Conservation (phyloP, 2,329 filamentous ascomycete genomes). For the Epichloe gansuensis region DNA sequence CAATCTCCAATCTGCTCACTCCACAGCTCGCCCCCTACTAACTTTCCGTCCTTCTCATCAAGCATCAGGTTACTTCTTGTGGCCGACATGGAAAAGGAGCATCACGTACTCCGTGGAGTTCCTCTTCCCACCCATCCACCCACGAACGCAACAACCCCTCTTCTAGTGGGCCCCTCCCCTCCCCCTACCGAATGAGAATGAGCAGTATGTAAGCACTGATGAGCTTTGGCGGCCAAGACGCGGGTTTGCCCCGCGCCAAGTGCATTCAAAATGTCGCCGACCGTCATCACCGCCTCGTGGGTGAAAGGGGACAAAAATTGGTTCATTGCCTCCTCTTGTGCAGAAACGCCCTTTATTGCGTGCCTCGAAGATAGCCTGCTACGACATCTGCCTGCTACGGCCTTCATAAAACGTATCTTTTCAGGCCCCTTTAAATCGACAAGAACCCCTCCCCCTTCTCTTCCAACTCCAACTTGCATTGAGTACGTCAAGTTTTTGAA, state of each 20-base stretch:
- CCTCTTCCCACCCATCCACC: background rate
- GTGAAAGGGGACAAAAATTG: background rate
- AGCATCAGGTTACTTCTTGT: no score
- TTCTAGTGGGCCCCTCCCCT: background rate
- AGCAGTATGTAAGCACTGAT: background rate
- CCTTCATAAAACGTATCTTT: background rate
- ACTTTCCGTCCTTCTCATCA: no score
- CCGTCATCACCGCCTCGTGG: background rate
- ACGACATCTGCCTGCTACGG: background rate
- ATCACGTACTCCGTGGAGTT: no score
- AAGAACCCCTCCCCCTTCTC: background rate
- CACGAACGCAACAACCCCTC: background rate
- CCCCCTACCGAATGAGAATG: background rate
- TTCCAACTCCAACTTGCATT: background rate
- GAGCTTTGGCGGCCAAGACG: background rate
- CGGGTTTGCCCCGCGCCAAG: constrained; percentile 1
- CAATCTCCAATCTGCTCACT: no score
- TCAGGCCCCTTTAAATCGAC: background rate
- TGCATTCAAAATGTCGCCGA: background rate
- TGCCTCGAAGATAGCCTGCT: background rate
- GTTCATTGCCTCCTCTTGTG: background rate
- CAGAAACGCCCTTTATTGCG: background rate
- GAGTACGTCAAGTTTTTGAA: background rate
- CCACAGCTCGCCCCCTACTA: no score
- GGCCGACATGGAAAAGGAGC: no score